These are phyloP conservation scores for Trichoderma oligosporum DNA, from an alignment of 2,329 filamentous ascomycete genomes.

Conservation along the genomic window DNA sequence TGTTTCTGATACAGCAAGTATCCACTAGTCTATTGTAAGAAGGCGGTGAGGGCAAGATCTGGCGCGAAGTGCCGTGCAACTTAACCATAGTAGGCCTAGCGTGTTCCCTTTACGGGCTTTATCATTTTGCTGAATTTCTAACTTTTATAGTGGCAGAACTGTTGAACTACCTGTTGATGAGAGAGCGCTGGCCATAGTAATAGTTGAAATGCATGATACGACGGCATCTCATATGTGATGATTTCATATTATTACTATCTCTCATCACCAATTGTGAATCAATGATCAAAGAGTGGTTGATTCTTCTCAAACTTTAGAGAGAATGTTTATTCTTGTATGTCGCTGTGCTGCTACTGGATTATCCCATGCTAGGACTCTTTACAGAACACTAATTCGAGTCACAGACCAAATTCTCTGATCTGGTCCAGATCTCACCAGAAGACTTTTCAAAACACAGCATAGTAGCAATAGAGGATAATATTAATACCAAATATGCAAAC, in stretches of 20 bases:
- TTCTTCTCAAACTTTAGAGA: background rate
- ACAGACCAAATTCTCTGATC: conserved; percentile 88
- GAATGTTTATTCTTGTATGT: conserved; percentile 20
- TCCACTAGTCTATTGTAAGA: background rate
- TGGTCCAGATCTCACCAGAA: conserved; percentile 86
- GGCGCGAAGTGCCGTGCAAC: background rate
- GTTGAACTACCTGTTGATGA: background rate
- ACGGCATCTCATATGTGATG: conserved; percentile 2
- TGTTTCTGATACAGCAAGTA: background rate
- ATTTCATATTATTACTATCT: background rate
- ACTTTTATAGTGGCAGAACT: background rate
- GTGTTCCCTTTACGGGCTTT: background rate
- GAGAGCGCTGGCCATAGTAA: background rate
- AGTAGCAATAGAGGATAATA: conserved; percentile 89
- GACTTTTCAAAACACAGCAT: conserved; percentile 82
- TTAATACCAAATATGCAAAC: conserved; percentile 96
- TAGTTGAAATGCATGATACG: background rate
- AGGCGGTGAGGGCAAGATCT: conserved; percentile 9
- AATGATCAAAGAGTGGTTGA: background rate
- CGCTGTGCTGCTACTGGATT: background rate
- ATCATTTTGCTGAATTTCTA: background rate
- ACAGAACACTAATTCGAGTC: conserved; percentile 15
- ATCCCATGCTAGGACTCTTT: background rate
- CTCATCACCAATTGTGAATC: background rate
- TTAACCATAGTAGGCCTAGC: background rate